A percentile compares a stretch with the other conserved stretches of the same genome.
These are phyloP conservation scores for Chenopodium formosanum DNA, from an alignment of 148 eudicot species.

Conservation along the genomic window DNA sequence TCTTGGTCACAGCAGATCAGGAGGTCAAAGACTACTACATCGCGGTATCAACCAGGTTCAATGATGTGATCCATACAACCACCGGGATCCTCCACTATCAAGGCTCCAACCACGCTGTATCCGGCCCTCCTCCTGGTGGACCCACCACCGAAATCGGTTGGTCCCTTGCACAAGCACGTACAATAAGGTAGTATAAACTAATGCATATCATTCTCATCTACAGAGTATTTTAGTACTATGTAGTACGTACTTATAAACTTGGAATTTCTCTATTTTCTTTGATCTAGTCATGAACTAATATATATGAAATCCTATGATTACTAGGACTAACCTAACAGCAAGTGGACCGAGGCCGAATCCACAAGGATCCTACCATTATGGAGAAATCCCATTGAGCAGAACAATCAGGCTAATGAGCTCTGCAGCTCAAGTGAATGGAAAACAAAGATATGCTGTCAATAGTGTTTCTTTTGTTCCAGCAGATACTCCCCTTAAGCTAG, in stretches of 20 bases:
- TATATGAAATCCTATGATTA: background rate
- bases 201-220: background rate
- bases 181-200: slow-evolving; percentile 42
- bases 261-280: too few species aligned
- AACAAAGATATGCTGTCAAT: slow-evolving; percentile 78
- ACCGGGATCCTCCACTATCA: slow-evolving; percentile 65
- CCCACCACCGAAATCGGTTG: slow-evolving; percentile 53
- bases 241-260: too few species aligned
- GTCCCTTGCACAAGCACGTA: slow-evolving; percentile 63
- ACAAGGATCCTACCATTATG: slow-evolving; percentile 91
- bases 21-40: slow-evolving; percentile 61
- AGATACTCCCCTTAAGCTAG: slow-evolving; percentile 87
- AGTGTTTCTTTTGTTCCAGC: slow-evolving; percentile 59
- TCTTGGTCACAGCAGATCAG: slow-evolving; percentile 63
- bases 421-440: slow-evolving; percentile 46
- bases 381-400: slow-evolving; percentile 49
- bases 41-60: slow-evolving; percentile 65
- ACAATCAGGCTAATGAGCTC: slow-evolving; percentile 54
- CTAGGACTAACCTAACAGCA: slow-evolving; percentile 82
- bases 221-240: too few species aligned
- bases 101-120: slow-evolving; percentile 45
- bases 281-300: background rate
- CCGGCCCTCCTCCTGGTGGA: slow-evolving; percentile 58
- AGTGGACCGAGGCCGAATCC: slow-evolving; percentile 94
- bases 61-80: slow-evolving; percentile 34